Evolutionary conservation across 2,329 filamentous ascomycete genomes (phyloP), one percentile per base, ranked within the genome.

Genomic region (Thyridium curvatum): DNA sequence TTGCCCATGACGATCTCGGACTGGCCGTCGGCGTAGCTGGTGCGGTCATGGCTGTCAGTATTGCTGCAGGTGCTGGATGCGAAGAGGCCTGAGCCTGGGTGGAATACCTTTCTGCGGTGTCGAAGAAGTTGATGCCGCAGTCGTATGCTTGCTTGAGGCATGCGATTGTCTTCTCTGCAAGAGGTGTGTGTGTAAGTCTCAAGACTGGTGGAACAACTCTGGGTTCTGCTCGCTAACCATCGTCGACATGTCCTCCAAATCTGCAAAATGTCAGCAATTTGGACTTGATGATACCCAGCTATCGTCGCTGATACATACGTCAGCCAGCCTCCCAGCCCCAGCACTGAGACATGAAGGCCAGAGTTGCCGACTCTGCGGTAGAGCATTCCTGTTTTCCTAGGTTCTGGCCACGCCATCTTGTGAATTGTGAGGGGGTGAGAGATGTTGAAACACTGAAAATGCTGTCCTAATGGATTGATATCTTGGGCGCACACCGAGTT

Each of bases 341-440:
- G 78, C 9, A 73, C 77, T 10, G 80, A 84, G 31, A 85, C 78
- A 51, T 84, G 77, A 4, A 85, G 66, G 12, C 82, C 81, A 5
- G 77, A 80, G 38, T 57, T 56, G 37, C 62, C 62, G 7, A 66
- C 38, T 15, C 61, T 61, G 50, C 64, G 62, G 52, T 66, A 67
- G 46, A 56, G 41, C 64, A 67, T 68, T 41, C 65, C 65, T 12
- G 64, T 67, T 40, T 66, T 58, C 40, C 65, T 55, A 39, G 65
- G 65, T 55, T 68, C 65, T 48, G 58, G 46, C 55, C 58, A 66
- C 30, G 65, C 61, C 65, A 68, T 68, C 44, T 34, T 58, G 42
- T 32, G 30, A 12, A 3, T 15, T 14, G 32, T 34, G 17, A 18
- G 15, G 16, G 17, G 13, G 34, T 26, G 34, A 14, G 34, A 26